Conservation (phyloP, 176 grass and related monocot species). For the Lolium rigidum region DNA sequence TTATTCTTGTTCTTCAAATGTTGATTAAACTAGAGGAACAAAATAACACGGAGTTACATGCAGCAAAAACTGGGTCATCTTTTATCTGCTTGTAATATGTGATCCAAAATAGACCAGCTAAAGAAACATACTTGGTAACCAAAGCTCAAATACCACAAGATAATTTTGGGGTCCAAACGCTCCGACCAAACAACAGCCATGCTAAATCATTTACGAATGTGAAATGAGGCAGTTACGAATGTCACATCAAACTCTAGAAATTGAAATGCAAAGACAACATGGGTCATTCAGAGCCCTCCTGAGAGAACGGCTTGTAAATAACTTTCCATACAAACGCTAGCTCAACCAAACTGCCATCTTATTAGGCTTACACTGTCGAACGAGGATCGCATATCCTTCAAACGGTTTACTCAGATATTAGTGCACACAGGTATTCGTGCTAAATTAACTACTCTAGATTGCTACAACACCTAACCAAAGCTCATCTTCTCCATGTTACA, state of each 20-base stretch:
- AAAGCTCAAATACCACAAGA: neutral
- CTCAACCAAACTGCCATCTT: neutral
- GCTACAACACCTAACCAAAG: slow-evolving; percentile 17
- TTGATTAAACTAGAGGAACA: slow-evolving; percentile 8
- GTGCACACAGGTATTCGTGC: neutral
- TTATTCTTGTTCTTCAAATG: neutral
- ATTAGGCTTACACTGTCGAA: slow-evolving; percentile 11
- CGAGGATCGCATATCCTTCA: slow-evolving; percentile 21
- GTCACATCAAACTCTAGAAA: slow-evolving; percentile 12
- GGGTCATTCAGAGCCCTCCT: neutral
- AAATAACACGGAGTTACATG: neutral
- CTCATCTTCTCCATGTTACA: slow-evolving; percentile 16
- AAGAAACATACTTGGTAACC: neutral
- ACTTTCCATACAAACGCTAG: neutral
- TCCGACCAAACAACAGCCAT: neutral
- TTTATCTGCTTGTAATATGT: slow-evolving; percentile 16
- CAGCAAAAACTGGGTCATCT: neutral
- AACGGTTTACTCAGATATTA: slow-evolving; percentile 7
- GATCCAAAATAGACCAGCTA: slow-evolving; percentile 14
- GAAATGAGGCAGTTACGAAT: slow-evolving; percentile 3
- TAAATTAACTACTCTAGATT: neutral
- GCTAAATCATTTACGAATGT: slow-evolving; percentile 1
- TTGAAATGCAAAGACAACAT: slow-evolving; percentile 1
- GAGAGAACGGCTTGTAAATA: neutral
- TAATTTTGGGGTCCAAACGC: slow-evolving; percentile 14